A percentile compares a stretch with the other conserved stretches of the same genome.
These are phyloP conservation scores for Madurella mycetomatis DNA, from an alignment of 2,329 filamentous ascomycete genomes.

Conservation along the genomic window DNA sequence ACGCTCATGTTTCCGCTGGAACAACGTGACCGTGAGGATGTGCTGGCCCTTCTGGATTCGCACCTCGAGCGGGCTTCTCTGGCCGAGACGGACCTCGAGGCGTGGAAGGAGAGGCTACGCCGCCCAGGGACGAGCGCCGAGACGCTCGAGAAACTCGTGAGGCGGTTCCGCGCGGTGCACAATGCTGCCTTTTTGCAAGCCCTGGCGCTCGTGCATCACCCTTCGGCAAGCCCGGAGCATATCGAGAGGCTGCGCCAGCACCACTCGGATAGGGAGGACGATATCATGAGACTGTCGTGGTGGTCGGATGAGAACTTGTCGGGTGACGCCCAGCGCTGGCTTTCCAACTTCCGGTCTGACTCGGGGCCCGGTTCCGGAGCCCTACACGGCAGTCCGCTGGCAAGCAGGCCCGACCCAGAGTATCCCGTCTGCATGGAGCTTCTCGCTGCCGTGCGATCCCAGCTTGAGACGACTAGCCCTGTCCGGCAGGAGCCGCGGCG, in stretches of 20 bases:
- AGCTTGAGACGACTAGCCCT: conserved; percentile 28
- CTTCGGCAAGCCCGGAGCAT: conserved; percentile 5
- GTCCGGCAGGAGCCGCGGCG: conserved; percentile 27
- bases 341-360: conserved; percentile 16
- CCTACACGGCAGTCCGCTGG: conserved; percentile 19
- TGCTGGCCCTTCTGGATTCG: conserved; percentile 7
- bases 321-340: conserved; percentile 17
- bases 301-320: conserved; percentile 12
- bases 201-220: conserved; percentile 12
- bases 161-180: conserved; percentile 7
- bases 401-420: conserved; percentile 21
- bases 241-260: conserved; percentile 17
- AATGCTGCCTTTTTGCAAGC: conserved; percentile 15
- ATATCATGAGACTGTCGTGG: conserved; percentile 11
- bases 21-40: conserved; percentile 10
- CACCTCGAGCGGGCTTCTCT: conserved; percentile 9
- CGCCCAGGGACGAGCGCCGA: background rate
- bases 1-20: conserved; percentile 13
- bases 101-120: conserved; percentile 5
- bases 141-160: conserved; percentile 2
- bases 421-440: conserved; percentile 31
- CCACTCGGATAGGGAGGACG: conserved; percentile 3
- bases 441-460: conserved; percentile 30
- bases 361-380: background rate
- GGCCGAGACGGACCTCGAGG: conserved; percentile 8